A percentile compares a stretch with the other conserved stretches of the same genome.
Evolutionary conservation across 2,329 filamentous ascomycete species (phyloP).

Genomic region (Fusarium subtropicale): DNA sequence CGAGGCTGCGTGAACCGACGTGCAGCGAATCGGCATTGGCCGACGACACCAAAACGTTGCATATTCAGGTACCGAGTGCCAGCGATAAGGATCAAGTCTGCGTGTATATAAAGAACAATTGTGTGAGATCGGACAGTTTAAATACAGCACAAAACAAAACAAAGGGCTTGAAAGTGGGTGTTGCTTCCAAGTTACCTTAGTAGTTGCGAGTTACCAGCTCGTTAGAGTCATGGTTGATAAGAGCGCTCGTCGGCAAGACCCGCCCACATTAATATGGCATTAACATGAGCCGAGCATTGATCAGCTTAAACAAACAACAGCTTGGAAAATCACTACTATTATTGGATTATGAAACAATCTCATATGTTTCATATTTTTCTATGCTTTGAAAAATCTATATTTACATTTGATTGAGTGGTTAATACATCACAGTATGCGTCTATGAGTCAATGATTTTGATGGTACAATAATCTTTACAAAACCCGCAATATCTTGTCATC

Average conservation of each 20-base stretch:
- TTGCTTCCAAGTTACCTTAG: background rate
- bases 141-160: background rate
- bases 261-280: conserved; percentile 30
- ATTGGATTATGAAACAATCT: background rate
- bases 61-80: conserved; percentile 22
- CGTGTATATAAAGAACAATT: background rate
- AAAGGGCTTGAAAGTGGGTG: background rate
- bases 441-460: conserved; percentile 41
- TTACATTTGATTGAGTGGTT: conserved; percentile 49
- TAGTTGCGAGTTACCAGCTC: background rate
- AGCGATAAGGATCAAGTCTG: background rate
- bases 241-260: conserved; percentile 40
- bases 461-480: conserved; percentile 48
- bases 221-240: conserved; percentile 38
- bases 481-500: conserved; percentile 35
- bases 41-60: conserved; percentile 43
- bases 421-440: conserved; percentile 37
- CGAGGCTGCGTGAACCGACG: conserved; percentile 37
- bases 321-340: background rate
- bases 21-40: conserved; percentile 45
- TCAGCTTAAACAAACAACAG: conserved; percentile 22
- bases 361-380: background rate
- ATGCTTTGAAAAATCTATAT: background rate
- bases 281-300: conserved; percentile 30
- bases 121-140: no score